These are phyloP conservation scores for Tricholoma saponaceum DNA, from an alignment of 768 basidiomycete genomes.

Conservation along the genomic window DNA sequence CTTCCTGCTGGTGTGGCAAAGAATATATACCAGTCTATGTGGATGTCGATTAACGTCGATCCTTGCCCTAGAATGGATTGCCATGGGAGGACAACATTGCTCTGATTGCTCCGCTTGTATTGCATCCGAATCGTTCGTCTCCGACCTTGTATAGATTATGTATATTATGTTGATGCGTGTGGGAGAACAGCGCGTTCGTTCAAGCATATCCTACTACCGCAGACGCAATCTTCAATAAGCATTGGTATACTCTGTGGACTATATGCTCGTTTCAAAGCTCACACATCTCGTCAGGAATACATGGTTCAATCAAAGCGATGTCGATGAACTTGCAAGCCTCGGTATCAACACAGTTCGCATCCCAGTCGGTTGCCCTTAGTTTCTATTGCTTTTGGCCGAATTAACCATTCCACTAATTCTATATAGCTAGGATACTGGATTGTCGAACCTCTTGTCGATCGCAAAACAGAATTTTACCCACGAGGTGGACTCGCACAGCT, in stretches of 20 bases:
- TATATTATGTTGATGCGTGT: background rate
- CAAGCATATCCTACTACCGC: slow-evolving; percentile 55
- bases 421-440: slow-evolving; percentile 79
- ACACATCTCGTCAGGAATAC: slow-evolving; percentile 39
- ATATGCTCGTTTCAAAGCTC: background rate
- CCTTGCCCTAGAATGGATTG: slow-evolving; percentile 50
- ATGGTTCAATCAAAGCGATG: slow-evolving; percentile 69
- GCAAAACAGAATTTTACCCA: slow-evolving; percentile 57
- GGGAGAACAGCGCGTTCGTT: slow-evolving; percentile 48
- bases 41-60: background rate
- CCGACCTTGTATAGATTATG: background rate
- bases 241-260: slow-evolving; percentile 44
- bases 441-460: slow-evolving; percentile 66
- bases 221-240: slow-evolving; percentile 52
- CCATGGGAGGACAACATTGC: slow-evolving; percentile 71
- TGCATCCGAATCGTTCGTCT: slow-evolving; percentile 57
- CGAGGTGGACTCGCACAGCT: slow-evolving; percentile 65
- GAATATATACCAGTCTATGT: background rate
- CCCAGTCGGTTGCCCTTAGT: slow-evolving; percentile 45
- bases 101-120: slow-evolving; percentile 60
- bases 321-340: slow-evolving; percentile 43
- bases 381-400: background rate
- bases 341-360: slow-evolving; percentile 77
- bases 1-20: slow-evolving; percentile 50
- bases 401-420: background rate